phyloP scores from a whole-genome alignment of 345 rosid genomes.

The Linum tenue region DNA sequence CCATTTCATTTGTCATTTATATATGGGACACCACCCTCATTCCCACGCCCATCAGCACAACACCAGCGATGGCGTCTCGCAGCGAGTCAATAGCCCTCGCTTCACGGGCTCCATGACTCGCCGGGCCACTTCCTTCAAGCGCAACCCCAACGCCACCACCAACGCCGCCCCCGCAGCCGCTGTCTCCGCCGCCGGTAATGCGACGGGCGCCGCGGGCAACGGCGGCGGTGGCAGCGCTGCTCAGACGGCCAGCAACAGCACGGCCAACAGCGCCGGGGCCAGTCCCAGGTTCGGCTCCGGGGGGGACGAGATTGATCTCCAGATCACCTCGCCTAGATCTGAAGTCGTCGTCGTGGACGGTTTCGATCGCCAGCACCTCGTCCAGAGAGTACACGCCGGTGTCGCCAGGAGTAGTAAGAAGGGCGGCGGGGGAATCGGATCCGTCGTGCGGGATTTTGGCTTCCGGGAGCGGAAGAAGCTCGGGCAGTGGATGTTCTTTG shows the following conservation, averaged over 20 bases:
- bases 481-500: conserved; percentile 81
- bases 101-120: conserved; percentile 84
- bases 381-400: conserved; percentile 37
- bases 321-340: conserved; percentile 66
- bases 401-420: conserved; percentile 39
- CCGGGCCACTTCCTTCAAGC: conserved; percentile 85
- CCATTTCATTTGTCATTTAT: neutral
- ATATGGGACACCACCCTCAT: conserved; percentile 43
- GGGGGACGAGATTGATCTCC: conserved; percentile 71
- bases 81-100: conserved; percentile 72
- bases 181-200: neutral
- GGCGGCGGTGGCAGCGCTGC: neutral
- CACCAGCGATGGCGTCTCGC: conserved; percentile 59
- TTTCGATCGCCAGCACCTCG: conserved; percentile 33
- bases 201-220: conserved; percentile 8
- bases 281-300: conserved; percentile 18
- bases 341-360: conserved; percentile 27
- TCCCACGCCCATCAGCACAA: conserved; percentile 33
- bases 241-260: conserved; percentile 1
- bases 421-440: conserved; percentile 33
- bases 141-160: conserved; percentile 28
- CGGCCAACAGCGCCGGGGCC: neutral
- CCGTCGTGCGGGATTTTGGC: conserved; percentile 50
- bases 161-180: too few relatives aligned
- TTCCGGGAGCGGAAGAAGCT: conserved; percentile 62